phyloP scores from a whole-genome alignment of 208 protist genomes.

The Sergeia podlipaevii region DNA sequence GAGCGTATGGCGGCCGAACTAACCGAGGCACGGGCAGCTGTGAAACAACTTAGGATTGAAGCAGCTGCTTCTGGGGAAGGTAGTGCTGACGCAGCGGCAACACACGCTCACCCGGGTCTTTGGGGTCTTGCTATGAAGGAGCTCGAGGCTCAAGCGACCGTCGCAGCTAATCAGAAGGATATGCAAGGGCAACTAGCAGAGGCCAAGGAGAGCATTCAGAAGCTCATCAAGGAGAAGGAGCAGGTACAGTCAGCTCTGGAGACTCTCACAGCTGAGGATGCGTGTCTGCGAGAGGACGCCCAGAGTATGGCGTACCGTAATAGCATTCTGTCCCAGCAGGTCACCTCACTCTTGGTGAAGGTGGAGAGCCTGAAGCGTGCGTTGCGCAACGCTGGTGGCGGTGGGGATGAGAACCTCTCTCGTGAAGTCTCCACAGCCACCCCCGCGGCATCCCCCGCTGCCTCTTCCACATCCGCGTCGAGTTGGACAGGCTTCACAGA shows the following conservation, averaged over 20 bases:
- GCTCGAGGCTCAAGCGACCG: constrained; percentile 35
- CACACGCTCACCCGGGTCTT: constrained; percentile 13
- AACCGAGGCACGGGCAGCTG: neutral
- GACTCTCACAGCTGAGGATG: constrained; percentile 30
- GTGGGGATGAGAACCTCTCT: neutral
- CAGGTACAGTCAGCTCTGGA: constrained; percentile 20
- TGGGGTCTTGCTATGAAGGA: constrained; percentile 32
- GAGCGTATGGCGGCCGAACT: neutral
- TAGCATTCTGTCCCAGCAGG: constrained; percentile 64
- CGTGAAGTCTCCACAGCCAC: constrained; percentile 1
- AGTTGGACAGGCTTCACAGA: no score
- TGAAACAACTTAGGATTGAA: neutral
- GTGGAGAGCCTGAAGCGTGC: constrained; percentile 28
- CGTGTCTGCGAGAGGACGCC: constrained; percentile 41
- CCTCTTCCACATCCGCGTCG: no score
- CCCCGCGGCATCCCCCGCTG: no score
- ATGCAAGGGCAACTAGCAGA: constrained; percentile 12
- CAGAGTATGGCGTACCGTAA: constrained; percentile 68
- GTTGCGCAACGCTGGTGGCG: neutral
- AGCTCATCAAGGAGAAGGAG: neutral
- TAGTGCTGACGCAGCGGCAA: neutral
- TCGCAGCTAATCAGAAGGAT: constrained; percentile 24
- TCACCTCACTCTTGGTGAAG: constrained; percentile 59
- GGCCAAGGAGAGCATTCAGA: constrained; percentile 13
- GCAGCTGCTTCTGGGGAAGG: neutral